Evolutionary conservation across 148 eudicot species (phyloP), one percentile per base, ranked within the genome.

Genomic region (Chenopodium album): DNA sequence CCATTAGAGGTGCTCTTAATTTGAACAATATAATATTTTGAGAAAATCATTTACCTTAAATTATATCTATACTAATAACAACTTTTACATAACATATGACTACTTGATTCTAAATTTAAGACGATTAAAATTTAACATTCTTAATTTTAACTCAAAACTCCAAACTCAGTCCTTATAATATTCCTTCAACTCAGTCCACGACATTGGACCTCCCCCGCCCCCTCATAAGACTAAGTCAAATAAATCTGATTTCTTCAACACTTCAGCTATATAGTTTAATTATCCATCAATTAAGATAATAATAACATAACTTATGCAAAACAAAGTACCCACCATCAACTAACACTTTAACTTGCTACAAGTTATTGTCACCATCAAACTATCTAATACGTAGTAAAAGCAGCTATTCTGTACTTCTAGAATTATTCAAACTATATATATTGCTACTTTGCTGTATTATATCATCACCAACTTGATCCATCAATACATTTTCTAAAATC

Each of bases 361-460:
- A 29, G 37, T 26, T 12, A 26, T 28, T 62, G 11, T 62, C 66
- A 62, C 44, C 44, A 41, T 41, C 1, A 41, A 41, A 41, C 10
- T 34, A 34, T 70, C 3, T 31, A 41, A 14, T 31, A 31, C 32
- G 32, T 31, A 31, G 32, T 41, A 1, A 29, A 68, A 17, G 32
- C 54, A 28, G 5, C 37, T 34, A 12, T 68, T 70, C n/a, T 70
- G 37, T 46, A 70, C 41, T 34, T 76, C 50, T 67, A 17, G 73
- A 78, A 78, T 17, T 8, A 67, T 78, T 68, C 81, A 31, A 78
- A 68, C 66, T 68, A 78, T 52, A 20, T 12, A 44, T 34, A 34
- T 34, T 34, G 0, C 29, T 34, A 41, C 17, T 62, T 62, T 62
- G 60, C 19, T 63, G 63, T 37, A 37, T 14, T 12, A 1, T 54